Conservation (phyloP, 257 asterid genomes). For the Fraxinus anomala region DNA sequence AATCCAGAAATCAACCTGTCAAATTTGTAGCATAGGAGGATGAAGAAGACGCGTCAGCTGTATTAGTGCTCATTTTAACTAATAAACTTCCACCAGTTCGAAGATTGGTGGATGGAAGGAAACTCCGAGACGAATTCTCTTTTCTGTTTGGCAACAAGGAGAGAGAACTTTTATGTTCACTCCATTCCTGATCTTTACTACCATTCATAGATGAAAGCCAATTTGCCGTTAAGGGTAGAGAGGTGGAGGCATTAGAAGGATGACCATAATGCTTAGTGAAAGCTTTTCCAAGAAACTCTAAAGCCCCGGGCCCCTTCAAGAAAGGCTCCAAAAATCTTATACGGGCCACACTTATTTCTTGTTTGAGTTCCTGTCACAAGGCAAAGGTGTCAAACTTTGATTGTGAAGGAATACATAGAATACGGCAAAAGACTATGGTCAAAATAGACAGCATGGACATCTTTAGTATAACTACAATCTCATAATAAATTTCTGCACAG, state of each 20-base stretch:
- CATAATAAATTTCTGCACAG: not conserved
- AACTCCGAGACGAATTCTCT: conserved; percentile 37
- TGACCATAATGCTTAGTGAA: conserved; percentile 70
- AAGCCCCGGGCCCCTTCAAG: conserved; percentile 80
- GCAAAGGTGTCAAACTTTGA: conserved; percentile 2
- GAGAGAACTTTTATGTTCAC: conserved; percentile 49
- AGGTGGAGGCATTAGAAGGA: conserved; percentile 55
- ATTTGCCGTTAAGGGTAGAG: conserved; percentile 62
- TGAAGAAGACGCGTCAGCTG: conserved; percentile 41
- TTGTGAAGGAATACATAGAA: not conserved
- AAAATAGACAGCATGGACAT: not conserved
- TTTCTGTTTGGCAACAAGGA: conserved; percentile 39
- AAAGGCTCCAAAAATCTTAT: conserved; percentile 77
- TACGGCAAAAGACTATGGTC: not conserved
- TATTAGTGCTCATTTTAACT: conserved; percentile 37
- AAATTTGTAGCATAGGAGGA: conserved; percentile 34
- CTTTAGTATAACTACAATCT: not conserved
- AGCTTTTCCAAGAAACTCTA: conserved; percentile 70
- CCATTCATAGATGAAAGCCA: conserved; percentile 62
- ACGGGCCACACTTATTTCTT: conserved; percentile 82
- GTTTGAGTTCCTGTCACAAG: conserved; percentile 67
- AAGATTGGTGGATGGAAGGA: conserved; percentile 70
- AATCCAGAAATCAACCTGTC: conserved; percentile 39
- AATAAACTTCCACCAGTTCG: conserved; percentile 77
- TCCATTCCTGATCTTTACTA: conserved; percentile 66